Base-by-base conservation (phyloP, 352 stramenopile genomes). In the Thalassiosira exigua region DNA sequence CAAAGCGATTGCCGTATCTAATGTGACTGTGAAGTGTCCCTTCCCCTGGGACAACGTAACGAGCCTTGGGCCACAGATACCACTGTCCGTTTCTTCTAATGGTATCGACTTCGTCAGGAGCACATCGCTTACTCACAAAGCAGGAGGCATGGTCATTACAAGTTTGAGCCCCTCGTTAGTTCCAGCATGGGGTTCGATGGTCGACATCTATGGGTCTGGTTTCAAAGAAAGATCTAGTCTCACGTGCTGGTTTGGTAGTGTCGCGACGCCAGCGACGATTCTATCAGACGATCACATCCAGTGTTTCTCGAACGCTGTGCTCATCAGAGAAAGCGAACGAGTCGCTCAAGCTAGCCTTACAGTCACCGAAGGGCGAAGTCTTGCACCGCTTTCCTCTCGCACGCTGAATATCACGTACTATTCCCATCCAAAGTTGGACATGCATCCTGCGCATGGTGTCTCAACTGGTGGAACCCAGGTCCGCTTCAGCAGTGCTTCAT, bases 1-100 rank as follows among this genome's bases (percentile, higher is more conserved):
- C 17, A 29, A 65, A 24, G 69, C 69, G 53, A 22, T 41, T 19
- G 3, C 60, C 32, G 14, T 79, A 19, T 68, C 69, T n/a, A 79
- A 79, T 29, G 46, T 50, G 33, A 72, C 69, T 21, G 2, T 72
- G 0, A 30, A 54, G 29, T 79, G 69, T 41, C 61, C 59, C 19
- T 26, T 79, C 19, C 69, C 69, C 17, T 32, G 7, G 27, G 39
- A 67, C 32, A n/a, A 24, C 9, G 29, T 64, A 17, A 14, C 32
- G 27, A 14, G 24, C 4, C 4, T 41, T 48, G 48, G 36, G 17
- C 27, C 3, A 19, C 0, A 53, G 0, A 50, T 79, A 26, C 60
- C 59, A 4, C 17, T 79, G 17, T 72, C 60, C 26, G 27, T 79
- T 14, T 69, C 50, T 60, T 32, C 69, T 21, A 79, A 79, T 42